phyloP scores from a whole-genome alignment of 2,329 filamentous ascomycete genomes.

The Nigrospora oryzae region DNA sequence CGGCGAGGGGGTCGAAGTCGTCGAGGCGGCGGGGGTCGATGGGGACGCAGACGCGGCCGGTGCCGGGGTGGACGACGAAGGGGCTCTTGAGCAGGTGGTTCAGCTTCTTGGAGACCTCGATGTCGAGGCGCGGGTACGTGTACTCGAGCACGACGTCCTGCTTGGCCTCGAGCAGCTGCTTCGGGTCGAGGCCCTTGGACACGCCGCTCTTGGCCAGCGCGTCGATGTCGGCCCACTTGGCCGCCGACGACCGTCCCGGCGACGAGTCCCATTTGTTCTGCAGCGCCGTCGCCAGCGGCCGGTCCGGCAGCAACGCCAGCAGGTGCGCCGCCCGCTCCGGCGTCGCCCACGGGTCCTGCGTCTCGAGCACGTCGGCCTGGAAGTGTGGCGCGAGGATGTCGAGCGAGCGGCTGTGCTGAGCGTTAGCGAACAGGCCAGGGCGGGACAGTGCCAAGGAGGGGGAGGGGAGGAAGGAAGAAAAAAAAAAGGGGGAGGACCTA shows the following conservation, averaged over 20 bases:
- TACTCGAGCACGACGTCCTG: constrained; percentile 96
- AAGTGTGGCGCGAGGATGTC: constrained; percentile 81
- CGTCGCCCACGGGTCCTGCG: constrained; percentile 78
- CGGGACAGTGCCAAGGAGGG: not conserved
- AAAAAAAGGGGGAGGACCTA: not conserved
- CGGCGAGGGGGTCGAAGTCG: constrained; percentile 75
- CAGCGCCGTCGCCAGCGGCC: constrained; percentile 65
- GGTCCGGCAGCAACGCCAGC: constrained; percentile 77
- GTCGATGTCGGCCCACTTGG: constrained; percentile 95
- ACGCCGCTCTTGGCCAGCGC: constrained; percentile 69
- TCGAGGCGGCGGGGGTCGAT: constrained; percentile 71
- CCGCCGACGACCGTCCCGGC: constrained; percentile 64
- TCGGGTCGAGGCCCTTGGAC: constrained; percentile 62
- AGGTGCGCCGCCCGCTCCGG: constrained; percentile 67
- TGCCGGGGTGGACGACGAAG: constrained; percentile 93
- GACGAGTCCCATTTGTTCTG: constrained; percentile 86
- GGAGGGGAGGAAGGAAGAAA: not conserved
- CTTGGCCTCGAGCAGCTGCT: constrained; percentile 76
- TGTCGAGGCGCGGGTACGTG: constrained; percentile 93
- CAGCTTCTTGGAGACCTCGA: constrained; percentile 93
- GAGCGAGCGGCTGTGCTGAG: constrained; percentile 60
- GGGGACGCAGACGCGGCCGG: constrained; percentile 88
- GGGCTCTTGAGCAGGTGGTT: constrained; percentile 97
- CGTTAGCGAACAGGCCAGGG: not conserved
- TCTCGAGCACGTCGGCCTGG: constrained; percentile 68